Evolutionary conservation across 371 early-diverging fungal genomes (phyloP), one percentile per base, ranked within the genome.

Genomic region (Nosema muscidifuracis): DNA sequence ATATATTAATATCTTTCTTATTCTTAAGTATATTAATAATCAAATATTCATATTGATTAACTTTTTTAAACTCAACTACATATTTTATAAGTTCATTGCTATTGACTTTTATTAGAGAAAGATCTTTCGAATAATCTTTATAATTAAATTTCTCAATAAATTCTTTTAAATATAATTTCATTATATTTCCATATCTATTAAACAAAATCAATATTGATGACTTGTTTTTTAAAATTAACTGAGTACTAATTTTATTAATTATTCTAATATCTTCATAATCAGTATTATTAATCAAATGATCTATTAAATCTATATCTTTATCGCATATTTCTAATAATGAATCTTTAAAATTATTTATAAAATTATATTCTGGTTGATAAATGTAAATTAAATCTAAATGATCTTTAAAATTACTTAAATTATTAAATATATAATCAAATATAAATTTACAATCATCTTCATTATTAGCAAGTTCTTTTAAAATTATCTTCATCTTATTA

Each of bases 301-400:
- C 71, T 0, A 40, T 31, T 31, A 71, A 3, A 0, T 63, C 38
- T 18, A 51, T 20, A 53, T 42, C 34, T 4, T 22, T 2, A 22
- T 13, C 0, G 22, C 18, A 2, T 6, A 34, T 53, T 15, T 67
- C 57, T 22, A 67, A 13, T 28, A 67, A 28, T 43, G 33, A 12
- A 16, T 42, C 40, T 20, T 67, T 42, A 42, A 56, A 55, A 40
- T 56, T 43, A 43, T 22, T 26, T 30, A 57, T 30, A 62, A 38
- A 62, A 18, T 22, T 28, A 57, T 9, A 53, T 26, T 67, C 57
- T 38, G 1, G 12, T 1, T n/a, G 22, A 18, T 56, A 42, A 12
- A 40, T 6, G 13, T 71, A 61, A 6, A 71, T 12, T 26, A 71
- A 56, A 55, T 71, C 71, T 16, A 71, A 20, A 22, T 71, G 43